These are phyloP conservation scores for Flaveria brownii DNA, from an alignment of 129 eudicot genomes.

Conservation along the genomic window DNA sequence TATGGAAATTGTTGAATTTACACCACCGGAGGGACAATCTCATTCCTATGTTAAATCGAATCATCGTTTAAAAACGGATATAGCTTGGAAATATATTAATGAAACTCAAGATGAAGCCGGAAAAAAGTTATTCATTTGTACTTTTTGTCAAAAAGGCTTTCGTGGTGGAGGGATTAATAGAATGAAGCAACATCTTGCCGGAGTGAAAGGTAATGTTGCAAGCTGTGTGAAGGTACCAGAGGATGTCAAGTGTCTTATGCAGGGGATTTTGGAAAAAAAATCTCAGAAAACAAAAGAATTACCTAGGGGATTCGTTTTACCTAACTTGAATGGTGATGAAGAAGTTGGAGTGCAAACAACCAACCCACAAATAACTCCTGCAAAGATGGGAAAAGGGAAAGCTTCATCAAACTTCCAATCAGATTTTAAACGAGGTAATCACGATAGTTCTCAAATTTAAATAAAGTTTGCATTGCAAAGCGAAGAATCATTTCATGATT, in stretches of 20 bases:
- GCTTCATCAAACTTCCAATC: slow-evolving; percentile 1
- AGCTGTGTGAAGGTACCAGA: slow-evolving; percentile 9
- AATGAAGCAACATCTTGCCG: slow-evolving; percentile 14
- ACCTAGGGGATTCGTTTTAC: not conserved
- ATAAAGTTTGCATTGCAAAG: not conserved
- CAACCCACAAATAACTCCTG: not conserved
- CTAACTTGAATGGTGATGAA: not conserved
- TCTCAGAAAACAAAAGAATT: not conserved
- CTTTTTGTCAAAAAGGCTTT: slow-evolving; percentile 12
- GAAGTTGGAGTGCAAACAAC: not conserved
- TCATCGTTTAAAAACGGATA: slow-evolving; percentile 4
- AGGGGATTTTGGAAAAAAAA: slow-evolving; percentile 5
- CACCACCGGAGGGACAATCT: not conserved
- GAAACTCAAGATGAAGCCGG: slow-evolving; percentile 9
- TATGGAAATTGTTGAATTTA: not conserved
- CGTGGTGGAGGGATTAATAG: slow-evolving; percentile 16
- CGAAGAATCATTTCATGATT: not conserved
- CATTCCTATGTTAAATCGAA: not conserved
- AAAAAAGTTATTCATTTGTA: not conserved
- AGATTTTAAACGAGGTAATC: not conserved
- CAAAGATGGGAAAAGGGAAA: not conserved
- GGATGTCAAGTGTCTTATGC: slow-evolving; percentile 5
- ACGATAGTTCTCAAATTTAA: not conserved
- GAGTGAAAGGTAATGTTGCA: slow-evolving; percentile 16
- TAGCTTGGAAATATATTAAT: slow-evolving; percentile 6